Base-by-base conservation (phyloP, 140 eudicot genomes). In the Eryngium alpinum region DNA sequence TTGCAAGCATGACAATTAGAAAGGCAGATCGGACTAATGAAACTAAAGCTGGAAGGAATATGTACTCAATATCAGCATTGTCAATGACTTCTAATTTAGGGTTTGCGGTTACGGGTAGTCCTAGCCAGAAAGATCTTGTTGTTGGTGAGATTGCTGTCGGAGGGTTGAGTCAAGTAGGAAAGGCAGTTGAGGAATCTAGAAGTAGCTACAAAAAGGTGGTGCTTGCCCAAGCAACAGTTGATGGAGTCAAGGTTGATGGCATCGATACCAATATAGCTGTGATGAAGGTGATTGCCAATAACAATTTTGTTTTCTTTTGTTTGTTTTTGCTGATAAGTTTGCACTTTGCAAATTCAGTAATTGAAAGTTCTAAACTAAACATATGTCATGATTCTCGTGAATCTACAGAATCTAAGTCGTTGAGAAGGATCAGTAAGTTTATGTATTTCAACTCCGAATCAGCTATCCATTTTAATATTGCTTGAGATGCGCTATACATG, bases 201-300 rank as follows among this genome's bases (percentile, higher is more conserved):
- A 92, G 90, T 83, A 90, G 84, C 87, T 88, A 92, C 77, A 90
- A 87, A 78, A 94, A 87, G 77, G 97, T 90, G 84, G 95, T 91
- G 72, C 86, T 84, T 74, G 98, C 98, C 31, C 94, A 90, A 87
- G 96, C 97, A 81, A 87, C 98, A 15, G 97, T 94, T 78, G 94
- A 92, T 87, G 98, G 97, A 79, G 98, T 92, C 80, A 94, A 92
- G 90, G 97, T 94, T 75, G 97, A 94, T 72, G 98, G 98, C 38
- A 86, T 94, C 33, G 98, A 94, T 83, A 94, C 98, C 82, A 94
- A 94, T 75, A 84, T 94, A 77, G 97, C 97, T 69, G 97, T 94
- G 81, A 84, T 92, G 89, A 89, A 90, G 98, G 98, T 94, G 65
- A 25, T 80, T 43, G 50, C 53, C 38, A 32, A 49, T 15, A 46